These are phyloP conservation scores for Hortaea werneckii DNA, from an alignment of 2,329 filamentous ascomycete genomes.

Conservation along the genomic window DNA sequence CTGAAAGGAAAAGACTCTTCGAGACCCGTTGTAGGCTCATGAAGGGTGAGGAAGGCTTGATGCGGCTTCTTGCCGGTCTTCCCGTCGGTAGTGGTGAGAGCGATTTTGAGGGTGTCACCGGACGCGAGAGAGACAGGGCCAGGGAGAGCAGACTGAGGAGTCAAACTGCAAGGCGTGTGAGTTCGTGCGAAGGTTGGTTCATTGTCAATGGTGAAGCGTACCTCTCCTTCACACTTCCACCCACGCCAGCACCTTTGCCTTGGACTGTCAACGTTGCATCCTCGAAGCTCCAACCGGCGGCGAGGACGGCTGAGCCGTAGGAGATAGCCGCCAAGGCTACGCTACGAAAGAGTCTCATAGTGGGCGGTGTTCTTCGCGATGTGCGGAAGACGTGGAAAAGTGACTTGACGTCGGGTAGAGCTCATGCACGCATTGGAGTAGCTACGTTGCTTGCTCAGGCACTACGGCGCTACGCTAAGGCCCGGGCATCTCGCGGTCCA, in stretches of 20 bases:
- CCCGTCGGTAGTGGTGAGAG: slow-evolving; percentile 70
- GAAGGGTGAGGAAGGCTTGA: slow-evolving; percentile 82
- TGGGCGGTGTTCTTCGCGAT: background rate
- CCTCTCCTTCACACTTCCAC: slow-evolving; percentile 50
- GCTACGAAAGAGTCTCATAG: slow-evolving; percentile 19
- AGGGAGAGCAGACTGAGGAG: slow-evolving; percentile 44
- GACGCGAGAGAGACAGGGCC: slow-evolving; percentile 52
- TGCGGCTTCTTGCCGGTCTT: slow-evolving; percentile 75
- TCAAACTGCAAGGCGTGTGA: slow-evolving; percentile 25
- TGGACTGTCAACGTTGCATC: slow-evolving; percentile 59
- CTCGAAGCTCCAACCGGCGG: slow-evolving; percentile 60
- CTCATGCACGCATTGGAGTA: too few species aligned
- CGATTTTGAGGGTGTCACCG: slow-evolving; percentile 68
- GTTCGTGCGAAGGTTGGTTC: background rate
- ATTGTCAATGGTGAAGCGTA: slow-evolving; percentile 8
- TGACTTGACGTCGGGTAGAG: too few species aligned
- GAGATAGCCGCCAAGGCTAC: slow-evolving; percentile 12
- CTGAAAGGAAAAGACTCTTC: slow-evolving; percentile 79
- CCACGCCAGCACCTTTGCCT: slow-evolving; percentile 47
- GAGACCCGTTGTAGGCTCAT: slow-evolving; percentile 62
- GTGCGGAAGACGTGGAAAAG: too few species aligned
- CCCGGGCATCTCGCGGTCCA: too few species aligned
- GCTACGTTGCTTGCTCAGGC: too few species aligned
- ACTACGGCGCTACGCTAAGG: too few species aligned
- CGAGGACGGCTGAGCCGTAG: slow-evolving; percentile 26